Conservation (phyloP, 108 stramenopile genomes). For the Cylindrotheca closterium region DNA sequence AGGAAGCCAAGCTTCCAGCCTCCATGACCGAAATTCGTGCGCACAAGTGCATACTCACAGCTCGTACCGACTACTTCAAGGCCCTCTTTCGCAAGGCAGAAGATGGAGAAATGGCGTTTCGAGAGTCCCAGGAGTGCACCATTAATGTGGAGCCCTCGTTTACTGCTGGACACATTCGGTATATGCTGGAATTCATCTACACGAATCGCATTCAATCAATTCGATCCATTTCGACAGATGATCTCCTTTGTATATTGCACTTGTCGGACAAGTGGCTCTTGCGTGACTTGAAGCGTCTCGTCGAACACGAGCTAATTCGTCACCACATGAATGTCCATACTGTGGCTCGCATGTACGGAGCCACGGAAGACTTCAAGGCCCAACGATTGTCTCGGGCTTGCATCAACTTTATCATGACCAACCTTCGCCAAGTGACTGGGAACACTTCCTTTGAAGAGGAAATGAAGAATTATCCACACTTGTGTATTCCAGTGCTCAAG, state of each 20-base stretch:
- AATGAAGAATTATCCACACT: conserved; percentile 87
- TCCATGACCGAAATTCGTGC: conserved; percentile 72
- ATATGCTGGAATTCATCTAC: conserved; percentile 94
- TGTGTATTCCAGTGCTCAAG: conserved; percentile 89
- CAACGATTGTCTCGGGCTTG: conserved; percentile 72
- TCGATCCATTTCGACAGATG: conserved; percentile 58
- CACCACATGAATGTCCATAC: conserved; percentile 76
- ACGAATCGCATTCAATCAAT: conserved; percentile 87
- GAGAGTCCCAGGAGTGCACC: conserved; percentile 68
- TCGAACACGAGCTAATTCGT: conserved; percentile 87
- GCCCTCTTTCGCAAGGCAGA: conserved; percentile 88
- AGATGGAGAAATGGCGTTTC: conserved; percentile 42
- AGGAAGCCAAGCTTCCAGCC: conserved; percentile 3
- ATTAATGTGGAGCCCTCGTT: conserved; percentile 80
- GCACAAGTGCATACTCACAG: conserved; percentile 95
- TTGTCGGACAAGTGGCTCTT: conserved; percentile 87
- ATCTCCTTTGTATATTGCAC: conserved; percentile 74
- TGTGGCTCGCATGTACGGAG: conserved; percentile 87
- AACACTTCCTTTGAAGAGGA: conserved; percentile 85
- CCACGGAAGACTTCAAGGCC: conserved; percentile 87
- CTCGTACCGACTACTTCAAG: conserved; percentile 96
- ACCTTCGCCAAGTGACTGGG: conserved; percentile 82
- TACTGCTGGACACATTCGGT: conserved; percentile 74
- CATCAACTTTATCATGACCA: conserved; percentile 89
- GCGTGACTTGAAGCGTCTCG: conserved; percentile 82